Percentiles rank a stretch among this genome's conserved stretches.
phyloP scores from a whole-genome alignment of 2,329 filamentous ascomycete species.

The Colletotrichum lupini region DNA sequence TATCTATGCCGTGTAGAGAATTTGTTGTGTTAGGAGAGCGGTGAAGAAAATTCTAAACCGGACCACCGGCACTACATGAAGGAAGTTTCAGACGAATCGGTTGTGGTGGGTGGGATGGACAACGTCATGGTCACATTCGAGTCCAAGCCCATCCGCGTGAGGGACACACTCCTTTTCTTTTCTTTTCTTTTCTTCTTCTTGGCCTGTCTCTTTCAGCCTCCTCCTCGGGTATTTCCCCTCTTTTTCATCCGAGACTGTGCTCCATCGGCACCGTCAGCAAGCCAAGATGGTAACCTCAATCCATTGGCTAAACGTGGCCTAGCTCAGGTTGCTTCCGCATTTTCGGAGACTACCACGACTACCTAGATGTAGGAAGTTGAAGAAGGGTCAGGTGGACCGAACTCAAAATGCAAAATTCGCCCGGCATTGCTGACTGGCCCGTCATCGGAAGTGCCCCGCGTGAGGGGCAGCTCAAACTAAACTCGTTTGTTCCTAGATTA shows the following conservation, averaged over 20 bases:
- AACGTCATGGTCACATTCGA: not conserved
- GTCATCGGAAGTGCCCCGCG: not conserved
- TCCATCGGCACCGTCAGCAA: not conserved
- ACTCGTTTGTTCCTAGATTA: slow-evolving; percentile 11
- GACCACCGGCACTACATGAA: not conserved
- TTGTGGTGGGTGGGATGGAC: not conserved
- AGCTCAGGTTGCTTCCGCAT: not conserved
- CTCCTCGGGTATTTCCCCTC: slow-evolving; percentile 6
- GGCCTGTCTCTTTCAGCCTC: not conserved
- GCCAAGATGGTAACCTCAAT: not conserved
- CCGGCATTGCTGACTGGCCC: not conserved
- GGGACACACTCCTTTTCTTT: not conserved
- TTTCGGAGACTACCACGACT: not conserved
- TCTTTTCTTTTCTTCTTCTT: not conserved
- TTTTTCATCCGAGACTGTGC: not conserved
- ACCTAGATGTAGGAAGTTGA: not conserved
- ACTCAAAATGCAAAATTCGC: not conserved
- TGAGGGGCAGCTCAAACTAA: not conserved
- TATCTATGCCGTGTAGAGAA: not conserved
- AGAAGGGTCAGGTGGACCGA: not conserved
- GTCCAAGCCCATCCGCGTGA: not conserved
- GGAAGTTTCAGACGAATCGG: slow-evolving; percentile 4
- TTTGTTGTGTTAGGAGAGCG: not conserved
- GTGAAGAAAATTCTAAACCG: not conserved
- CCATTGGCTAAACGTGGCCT: not conserved